phyloP scores from a whole-genome alignment of 2,329 filamentous ascomycete species.

The Ceratocystis harringtonii region DNA sequence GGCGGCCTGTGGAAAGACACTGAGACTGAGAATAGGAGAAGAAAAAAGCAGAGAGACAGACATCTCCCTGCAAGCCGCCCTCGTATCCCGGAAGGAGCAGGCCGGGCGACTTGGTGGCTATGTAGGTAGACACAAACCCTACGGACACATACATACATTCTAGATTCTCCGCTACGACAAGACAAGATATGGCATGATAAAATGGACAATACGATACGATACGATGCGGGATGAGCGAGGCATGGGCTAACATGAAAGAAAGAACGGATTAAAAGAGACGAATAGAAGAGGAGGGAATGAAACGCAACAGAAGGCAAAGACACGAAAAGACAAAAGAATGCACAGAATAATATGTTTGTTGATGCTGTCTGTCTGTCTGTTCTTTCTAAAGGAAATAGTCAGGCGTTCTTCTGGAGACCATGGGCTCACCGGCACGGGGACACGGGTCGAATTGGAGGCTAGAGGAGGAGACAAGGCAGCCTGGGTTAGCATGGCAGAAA shows the following conservation, averaged over 20 bases:
- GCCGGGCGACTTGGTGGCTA: no score
- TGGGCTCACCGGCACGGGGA: constrained; percentile 90
- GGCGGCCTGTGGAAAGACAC: no score
- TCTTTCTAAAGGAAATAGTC: constrained; percentile 84
- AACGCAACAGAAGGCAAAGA: no score
- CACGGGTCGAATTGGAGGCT: constrained; percentile 99
- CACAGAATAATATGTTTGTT: neutral
- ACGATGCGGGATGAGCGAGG: neutral
- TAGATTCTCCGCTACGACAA: no score
- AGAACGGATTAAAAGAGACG: neutral
- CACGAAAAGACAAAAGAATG: neutral
- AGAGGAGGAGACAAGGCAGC: constrained; percentile 21
- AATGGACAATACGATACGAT: no score
- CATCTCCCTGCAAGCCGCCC: no score
- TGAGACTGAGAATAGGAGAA: no score
- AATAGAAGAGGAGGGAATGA: neutral
- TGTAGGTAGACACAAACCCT: no score
- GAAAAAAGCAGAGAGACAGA: no score
- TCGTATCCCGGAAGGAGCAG: no score
- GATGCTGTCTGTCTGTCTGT: neutral
- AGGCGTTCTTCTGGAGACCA: constrained; percentile 91
- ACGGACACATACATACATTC: no score
- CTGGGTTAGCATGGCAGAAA: neutral
- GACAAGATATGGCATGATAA: no score
- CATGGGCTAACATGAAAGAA: neutral